Base-by-base conservation (phyloP, 106 monocot genomes). In the Posidonia australis region DNA sequence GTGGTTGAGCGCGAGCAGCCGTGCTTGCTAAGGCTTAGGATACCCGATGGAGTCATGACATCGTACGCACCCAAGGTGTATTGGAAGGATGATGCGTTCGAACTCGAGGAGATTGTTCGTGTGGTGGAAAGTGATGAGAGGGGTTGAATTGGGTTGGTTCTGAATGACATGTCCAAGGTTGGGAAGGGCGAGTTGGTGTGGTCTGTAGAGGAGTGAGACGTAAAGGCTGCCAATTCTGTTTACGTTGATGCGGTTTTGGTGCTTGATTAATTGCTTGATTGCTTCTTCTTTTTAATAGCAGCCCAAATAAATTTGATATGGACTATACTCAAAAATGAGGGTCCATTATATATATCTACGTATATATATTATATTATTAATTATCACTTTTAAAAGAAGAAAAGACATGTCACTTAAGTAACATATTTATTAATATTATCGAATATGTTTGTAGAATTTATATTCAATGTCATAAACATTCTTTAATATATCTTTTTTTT, bases 211-310 rank as follows among this genome's bases (percentile, higher is more conserved):
- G 44, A 86, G 24, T 93, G 93, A 89, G 68, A 48, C 2, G 81
- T 93, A 13, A 89, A 75, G 64, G 89, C 89, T 47, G 26, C 81
- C 20, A 89, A 93, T 54, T 89, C 93, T 1, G 93, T 89, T 42
- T 89, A 86, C 60, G 76, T 86, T 30, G 93, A 93, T 48, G 93
- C 93, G 1, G 93, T 93, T 22, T 89, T 89, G 83, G 93, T 93
- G 52, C 20, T 51, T n/a, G 27, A 51, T 36, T 27, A 36, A 28
- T 31, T 62, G 20, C 18, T 75, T 54, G 21, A n/a, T n/a, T n/a
- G n/a, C n/a, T n/a, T n/a, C n/a, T n/a, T n/a, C n/a, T n/a, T n/a
- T n/a, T n/a, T n/a, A n/a, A n/a, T n/a, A n/a, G n/a, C n/a, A n/a
- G n/a, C n/a, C n/a, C n/a, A n/a, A n/a, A n/a, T n/a, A n/a, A n/a